These are phyloP conservation scores for Apiospora aurea DNA, from an alignment of 2,329 filamentous ascomycete species.

Conservation along the genomic window DNA sequence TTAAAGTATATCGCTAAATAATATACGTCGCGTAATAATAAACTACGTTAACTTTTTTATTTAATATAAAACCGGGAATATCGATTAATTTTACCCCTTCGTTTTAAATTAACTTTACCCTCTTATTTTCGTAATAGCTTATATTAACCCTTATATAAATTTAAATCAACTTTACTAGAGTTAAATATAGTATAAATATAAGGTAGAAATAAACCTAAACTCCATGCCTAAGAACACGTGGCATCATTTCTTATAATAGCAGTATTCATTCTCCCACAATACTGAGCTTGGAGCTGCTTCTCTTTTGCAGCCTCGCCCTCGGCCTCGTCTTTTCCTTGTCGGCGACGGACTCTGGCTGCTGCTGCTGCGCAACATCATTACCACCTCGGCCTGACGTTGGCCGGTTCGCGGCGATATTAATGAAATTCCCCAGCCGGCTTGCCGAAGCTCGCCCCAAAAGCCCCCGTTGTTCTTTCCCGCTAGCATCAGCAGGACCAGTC, in stretches of 20 bases:
- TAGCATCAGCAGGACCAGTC: neutral
- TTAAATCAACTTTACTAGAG: no score
- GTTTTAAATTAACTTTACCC: no score
- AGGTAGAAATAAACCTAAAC: no score
- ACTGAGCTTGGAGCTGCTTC: constrained; percentile 23
- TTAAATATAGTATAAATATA: no score
- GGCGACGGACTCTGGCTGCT: neutral
- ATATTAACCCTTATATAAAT: no score
- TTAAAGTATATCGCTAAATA: no score
- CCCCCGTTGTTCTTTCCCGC: neutral
- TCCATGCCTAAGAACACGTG: neutral
- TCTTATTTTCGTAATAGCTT: no score
- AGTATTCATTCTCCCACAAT: constrained; percentile 22
- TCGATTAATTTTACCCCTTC: no score
- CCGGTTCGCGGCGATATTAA: constrained; percentile 15
- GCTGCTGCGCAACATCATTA: neutral
- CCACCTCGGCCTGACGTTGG: neutral
- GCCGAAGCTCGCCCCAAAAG: neutral
- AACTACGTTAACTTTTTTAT: no score
- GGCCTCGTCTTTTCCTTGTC: neutral
- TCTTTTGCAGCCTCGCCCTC: constrained; percentile 21
- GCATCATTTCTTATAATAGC: neutral
- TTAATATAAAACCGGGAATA: no score
- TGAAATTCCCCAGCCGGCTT: constrained; percentile 19
- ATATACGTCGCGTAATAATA: no score